A percentile compares a stretch with the other conserved stretches of the same genome.
These are phyloP conservation scores for Obba rivulosa DNA, from an alignment of 768 basidiomycete species.

Conservation along the genomic window DNA sequence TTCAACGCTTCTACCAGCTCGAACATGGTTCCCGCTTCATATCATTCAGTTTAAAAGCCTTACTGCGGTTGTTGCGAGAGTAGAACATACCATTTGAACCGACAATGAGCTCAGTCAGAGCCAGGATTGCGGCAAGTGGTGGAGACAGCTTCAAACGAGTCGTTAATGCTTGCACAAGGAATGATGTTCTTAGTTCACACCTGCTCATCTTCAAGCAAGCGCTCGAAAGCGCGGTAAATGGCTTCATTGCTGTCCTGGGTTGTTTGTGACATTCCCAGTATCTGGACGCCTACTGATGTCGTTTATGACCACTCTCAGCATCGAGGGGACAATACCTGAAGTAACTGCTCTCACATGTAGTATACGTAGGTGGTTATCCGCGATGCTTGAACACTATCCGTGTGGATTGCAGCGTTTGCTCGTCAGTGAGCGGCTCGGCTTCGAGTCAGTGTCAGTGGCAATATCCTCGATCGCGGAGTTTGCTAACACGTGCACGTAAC, in stretches of 20 bases:
- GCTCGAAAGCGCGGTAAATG: conserved; percentile 49
- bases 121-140: conserved; percentile 84
- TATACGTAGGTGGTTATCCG: too few relatives aligned
- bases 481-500: too few relatives aligned
- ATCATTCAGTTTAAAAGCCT: conserved; percentile 4
- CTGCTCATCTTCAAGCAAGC: conserved; percentile 58
- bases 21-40: conserved; percentile 82
- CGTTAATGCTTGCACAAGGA: background rate
- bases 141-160: conserved; percentile 54
- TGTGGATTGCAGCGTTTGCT: too few relatives aligned
- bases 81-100: conserved; percentile 58
- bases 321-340: too few relatives aligned
- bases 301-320: background rate
- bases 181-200: conserved; percentile 33
- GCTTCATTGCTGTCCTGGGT: conserved; percentile 30
- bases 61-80: background rate
- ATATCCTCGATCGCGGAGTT: too few relatives aligned
- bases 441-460: too few relatives aligned
- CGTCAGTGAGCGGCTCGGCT: too few relatives aligned
- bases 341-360: too few relatives aligned
- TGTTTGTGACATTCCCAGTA: conserved; percentile 3
- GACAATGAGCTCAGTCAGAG: conserved; percentile 77
- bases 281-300: too few relatives aligned
- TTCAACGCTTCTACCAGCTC: conserved; percentile 86
- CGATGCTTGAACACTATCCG: too few relatives aligned